These are phyloP conservation scores for Laburnicola sp. DNA, from an alignment of 2,329 filamentous ascomycete genomes.

Conservation along the genomic window DNA sequence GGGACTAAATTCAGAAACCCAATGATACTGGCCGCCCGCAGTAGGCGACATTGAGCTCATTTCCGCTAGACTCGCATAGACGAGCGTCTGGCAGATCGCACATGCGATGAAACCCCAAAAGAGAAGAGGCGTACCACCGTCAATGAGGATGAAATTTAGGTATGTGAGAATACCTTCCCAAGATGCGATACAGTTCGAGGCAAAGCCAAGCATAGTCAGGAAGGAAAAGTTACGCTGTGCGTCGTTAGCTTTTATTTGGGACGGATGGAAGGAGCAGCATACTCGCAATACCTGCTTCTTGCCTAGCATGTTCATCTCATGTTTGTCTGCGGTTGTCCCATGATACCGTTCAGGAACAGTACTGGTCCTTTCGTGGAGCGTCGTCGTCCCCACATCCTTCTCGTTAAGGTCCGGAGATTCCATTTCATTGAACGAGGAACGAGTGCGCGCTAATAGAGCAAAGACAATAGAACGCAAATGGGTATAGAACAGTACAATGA, in stretches of 20 bases:
- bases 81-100: slow-evolving; percentile 20
- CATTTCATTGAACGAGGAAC: background rate
- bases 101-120: slow-evolving; percentile 41
- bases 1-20: slow-evolving; percentile 25
- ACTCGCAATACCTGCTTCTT: slow-evolving; percentile 9
- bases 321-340: slow-evolving; percentile 2
- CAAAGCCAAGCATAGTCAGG: slow-evolving; percentile 22
- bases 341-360: background rate
- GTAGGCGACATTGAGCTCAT: slow-evolving; percentile 38
- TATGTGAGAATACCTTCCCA: slow-evolving; percentile 21
- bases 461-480: too few species aligned
- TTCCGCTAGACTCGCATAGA: slow-evolving; percentile 34
- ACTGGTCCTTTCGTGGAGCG: background rate
- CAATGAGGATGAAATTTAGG: slow-evolving; percentile 19
- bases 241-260: background rate
- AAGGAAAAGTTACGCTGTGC: slow-evolving; percentile 6
- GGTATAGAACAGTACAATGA: too few species aligned
- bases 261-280: background rate
- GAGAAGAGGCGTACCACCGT: slow-evolving; percentile 39
- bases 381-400: background rate
- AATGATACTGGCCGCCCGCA: slow-evolving; percentile 26
- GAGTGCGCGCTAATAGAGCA: too few species aligned
- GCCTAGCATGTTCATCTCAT: slow-evolving; percentile 7
- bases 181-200: slow-evolving; percentile 16
- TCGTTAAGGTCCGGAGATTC: background rate